phyloP scores from a whole-genome alignment of 164 flowering plant genomes.

The Echeveria elegans region DNA sequence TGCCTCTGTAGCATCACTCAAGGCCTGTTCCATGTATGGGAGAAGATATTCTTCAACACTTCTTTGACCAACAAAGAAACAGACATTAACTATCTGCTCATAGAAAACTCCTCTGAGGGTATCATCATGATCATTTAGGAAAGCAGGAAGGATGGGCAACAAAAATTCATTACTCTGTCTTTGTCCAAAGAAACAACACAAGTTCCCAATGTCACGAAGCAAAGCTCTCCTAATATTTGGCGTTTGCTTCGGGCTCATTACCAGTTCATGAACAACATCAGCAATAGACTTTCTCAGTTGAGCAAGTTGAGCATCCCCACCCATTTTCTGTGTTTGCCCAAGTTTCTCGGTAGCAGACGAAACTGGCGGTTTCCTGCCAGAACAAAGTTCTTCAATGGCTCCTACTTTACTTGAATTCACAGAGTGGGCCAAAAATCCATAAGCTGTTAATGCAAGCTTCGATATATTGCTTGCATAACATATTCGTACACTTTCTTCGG shows the following conservation, averaged over 20 bases:
- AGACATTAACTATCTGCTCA: conserved; percentile 77
- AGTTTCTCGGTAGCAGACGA: conserved; percentile 30
- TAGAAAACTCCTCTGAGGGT: conserved; percentile 83
- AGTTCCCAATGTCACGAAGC: conserved; percentile 66
- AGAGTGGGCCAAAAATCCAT: conserved; percentile 74
- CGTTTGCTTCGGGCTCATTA: conserved; percentile 97
- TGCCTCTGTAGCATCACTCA: conserved; percentile 76
- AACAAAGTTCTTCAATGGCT: conserved; percentile 59
- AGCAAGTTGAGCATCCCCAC: conserved; percentile 53
- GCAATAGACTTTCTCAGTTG: conserved; percentile 79
- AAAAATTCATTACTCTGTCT: conserved; percentile 89
- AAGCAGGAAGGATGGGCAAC: conserved; percentile 92
- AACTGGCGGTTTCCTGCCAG: conserved; percentile 19
- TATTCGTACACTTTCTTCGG: conserved; percentile 96
- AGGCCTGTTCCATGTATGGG: conserved; percentile 95
- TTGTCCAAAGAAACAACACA: conserved; percentile 93
- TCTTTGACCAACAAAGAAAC: conserved; percentile 92
- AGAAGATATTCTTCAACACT: conserved; percentile 97
- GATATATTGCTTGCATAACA: conserved; percentile 88
- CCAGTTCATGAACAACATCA: conserved; percentile 93
- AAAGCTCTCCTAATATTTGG: conserved; percentile 95
- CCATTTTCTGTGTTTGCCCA: conserved; percentile 22
- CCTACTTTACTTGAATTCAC: conserved; percentile 70
- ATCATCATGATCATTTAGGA: conserved; percentile 91
- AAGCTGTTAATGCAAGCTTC: conserved; percentile 82